Evolutionary conservation across 768 basidiomycete genomes (phyloP).

Genomic region (Hemileccinum rubropunctum): DNA sequence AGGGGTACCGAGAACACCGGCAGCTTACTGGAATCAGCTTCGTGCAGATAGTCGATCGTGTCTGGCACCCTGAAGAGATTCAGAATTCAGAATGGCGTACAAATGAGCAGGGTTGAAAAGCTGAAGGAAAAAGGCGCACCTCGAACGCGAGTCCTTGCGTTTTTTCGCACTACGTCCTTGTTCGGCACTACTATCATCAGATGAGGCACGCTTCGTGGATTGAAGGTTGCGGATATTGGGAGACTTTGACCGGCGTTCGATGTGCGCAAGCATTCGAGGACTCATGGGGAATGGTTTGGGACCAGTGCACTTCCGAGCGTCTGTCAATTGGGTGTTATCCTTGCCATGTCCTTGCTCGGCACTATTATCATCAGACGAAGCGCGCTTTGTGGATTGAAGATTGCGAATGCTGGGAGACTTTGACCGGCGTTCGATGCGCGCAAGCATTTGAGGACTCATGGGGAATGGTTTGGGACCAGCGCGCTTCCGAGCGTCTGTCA

Average conservation of each 20-base stretch:
- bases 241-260: conserved; percentile 29
- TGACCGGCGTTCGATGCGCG: conserved; percentile 34
- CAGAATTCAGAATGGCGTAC: conserved; percentile 1
- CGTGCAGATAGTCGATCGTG: conserved; percentile 13
- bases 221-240: conserved; percentile 8
- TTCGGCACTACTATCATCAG: conserved; percentile 32
- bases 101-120: conserved; percentile 1
- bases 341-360: conserved; percentile 29
- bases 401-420: conserved; percentile 15
- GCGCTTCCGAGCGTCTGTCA: neutral
- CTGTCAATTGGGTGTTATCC: no score
- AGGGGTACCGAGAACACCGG: neutral
- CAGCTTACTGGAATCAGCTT: conserved; percentile 44
- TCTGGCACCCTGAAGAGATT: conserved; percentile 8
- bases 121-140: conserved; percentile 11
- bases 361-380: conserved; percentile 33
- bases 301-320: neutral
- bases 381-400: conserved; percentile 25
- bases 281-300: conserved; percentile 49
- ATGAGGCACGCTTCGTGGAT: conserved; percentile 30
- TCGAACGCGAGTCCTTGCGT: conserved; percentile 26
- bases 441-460: conserved; percentile 46
- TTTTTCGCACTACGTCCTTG: conserved; percentile 31
- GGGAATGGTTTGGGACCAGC: conserved; percentile 39
- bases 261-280: conserved; percentile 41